Evolutionary conservation across 140 eudicot species (phyloP).

Genomic region (Stevia rebaudiana): DNA sequence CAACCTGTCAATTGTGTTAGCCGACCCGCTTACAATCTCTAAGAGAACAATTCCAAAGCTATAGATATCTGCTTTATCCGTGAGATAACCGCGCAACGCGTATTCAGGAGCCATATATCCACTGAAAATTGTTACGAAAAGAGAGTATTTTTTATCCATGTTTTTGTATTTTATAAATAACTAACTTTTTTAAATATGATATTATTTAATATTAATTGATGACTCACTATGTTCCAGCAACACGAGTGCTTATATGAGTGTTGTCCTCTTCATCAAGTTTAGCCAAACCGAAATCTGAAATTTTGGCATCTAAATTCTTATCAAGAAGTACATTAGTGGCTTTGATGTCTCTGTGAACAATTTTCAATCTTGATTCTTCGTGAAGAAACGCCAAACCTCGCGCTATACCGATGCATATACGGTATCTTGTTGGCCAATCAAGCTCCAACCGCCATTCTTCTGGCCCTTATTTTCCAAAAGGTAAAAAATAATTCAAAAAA

Average conservation of each 20-base stretch:
- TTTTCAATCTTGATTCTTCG: slow-evolving; percentile 58
- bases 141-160: not conserved
- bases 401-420: slow-evolving; percentile 62
- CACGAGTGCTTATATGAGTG: slow-evolving; percentile 69
- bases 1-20: slow-evolving; percentile 39
- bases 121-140: slow-evolving; percentile 22
- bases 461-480: slow-evolving; percentile 11
- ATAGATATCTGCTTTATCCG: slow-evolving; percentile 74
- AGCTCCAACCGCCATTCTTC: slow-evolving; percentile 21
- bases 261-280: slow-evolving; percentile 69
- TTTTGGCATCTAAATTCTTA: slow-evolving; percentile 52
- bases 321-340: slow-evolving; percentile 67
- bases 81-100: slow-evolving; percentile 63
- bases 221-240: slow-evolving; percentile 66
- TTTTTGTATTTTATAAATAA: not conserved
- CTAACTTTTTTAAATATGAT: not conserved
- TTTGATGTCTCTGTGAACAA: slow-evolving; percentile 59
- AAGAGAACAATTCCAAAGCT: slow-evolving; percentile 57
- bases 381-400: slow-evolving; percentile 66
- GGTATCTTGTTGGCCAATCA: slow-evolving; percentile 68
- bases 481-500: not conserved
- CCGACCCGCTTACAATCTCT: slow-evolving; percentile 60
- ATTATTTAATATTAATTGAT: not conserved
- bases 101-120: slow-evolving; percentile 83
- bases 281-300: slow-evolving; percentile 73